Evolutionary conservation across 768 basidiomycete species (phyloP).

Genomic region (Naganishia friedmannii): DNA sequence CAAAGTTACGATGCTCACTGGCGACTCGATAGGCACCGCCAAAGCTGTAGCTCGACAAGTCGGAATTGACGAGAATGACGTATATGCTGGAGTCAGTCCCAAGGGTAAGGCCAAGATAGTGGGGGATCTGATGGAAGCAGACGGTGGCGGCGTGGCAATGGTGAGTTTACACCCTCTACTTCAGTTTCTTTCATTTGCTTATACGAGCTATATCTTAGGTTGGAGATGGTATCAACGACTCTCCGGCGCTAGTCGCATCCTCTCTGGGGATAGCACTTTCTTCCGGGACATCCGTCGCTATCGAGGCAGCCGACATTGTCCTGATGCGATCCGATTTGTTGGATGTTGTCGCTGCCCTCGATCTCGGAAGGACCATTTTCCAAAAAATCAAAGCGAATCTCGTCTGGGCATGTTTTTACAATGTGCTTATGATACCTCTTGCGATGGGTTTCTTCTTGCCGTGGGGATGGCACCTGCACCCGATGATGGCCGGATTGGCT

Average conservation of each 20-base stretch:
- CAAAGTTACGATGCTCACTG: constrained; percentile 88
- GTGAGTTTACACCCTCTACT: constrained; percentile 54
- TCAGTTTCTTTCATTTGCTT: not conserved
- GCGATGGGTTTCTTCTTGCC: constrained; percentile 97
- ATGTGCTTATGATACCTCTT: constrained; percentile 86
- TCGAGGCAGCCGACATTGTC: constrained; percentile 97
- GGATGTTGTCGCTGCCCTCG: constrained; percentile 93
- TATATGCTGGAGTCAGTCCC: constrained; percentile 91
- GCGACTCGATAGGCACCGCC: constrained; percentile 82
- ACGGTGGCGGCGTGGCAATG: constrained; percentile 81
- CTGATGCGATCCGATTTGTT: constrained; percentile 95
- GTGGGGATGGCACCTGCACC: constrained; percentile 85
- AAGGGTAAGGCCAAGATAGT: constrained; percentile 89
- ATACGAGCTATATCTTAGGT: constrained; percentile 59
- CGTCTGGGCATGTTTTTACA: constrained; percentile 93
- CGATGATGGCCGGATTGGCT: constrained; percentile 96
- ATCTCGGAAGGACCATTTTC: constrained; percentile 86
- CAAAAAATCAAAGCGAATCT: constrained; percentile 86
- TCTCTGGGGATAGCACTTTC: constrained; percentile 95
- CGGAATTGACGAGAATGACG: constrained; percentile 75
- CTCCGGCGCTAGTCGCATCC: constrained; percentile 91
- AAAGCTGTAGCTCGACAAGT: constrained; percentile 83
- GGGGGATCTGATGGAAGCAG: constrained; percentile 70
- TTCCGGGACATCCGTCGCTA: constrained; percentile 92
- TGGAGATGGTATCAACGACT: constrained; percentile 98